Conservation (phyloP, 2,329 filamentous ascomycete genomes). For the Colletotrichum chlorophyti region DNA sequence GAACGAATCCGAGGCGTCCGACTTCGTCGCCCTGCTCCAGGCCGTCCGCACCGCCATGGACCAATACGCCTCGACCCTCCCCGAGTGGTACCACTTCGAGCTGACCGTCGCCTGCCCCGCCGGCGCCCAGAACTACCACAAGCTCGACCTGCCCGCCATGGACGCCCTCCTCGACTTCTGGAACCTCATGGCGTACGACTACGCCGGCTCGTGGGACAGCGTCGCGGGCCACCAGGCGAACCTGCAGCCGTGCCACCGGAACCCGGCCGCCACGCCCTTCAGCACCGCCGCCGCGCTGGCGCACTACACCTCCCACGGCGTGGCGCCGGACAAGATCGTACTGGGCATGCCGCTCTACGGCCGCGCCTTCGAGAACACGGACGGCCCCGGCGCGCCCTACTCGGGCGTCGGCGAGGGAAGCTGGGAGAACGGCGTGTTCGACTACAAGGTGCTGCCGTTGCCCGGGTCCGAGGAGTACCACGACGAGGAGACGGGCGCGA, state of each 20-base stretch:
- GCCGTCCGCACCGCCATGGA: constrained; percentile 65
- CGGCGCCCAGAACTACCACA: constrained; percentile 66
- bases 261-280: constrained; percentile 77
- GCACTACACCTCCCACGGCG: constrained; percentile 71
- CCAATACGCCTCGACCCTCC: constrained; percentile 55
- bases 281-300: constrained; percentile 74
- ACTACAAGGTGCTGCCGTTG: constrained; percentile 85
- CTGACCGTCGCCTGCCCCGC: constrained; percentile 71
- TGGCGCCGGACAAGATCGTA: constrained; percentile 77
- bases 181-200: constrained; percentile 92
- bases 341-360: constrained; percentile 94
- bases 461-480: constrained; percentile 67
- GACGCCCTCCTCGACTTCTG: constrained; percentile 74
- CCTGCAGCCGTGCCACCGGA: constrained; percentile 64
- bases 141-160: constrained; percentile 69
- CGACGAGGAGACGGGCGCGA: constrained; percentile 71
- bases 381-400: constrained; percentile 74
- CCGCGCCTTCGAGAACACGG: constrained; percentile 80
- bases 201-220: constrained; percentile 81
- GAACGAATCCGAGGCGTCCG: constrained; percentile 59
- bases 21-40: constrained; percentile 66
- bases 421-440: constrained; percentile 86
- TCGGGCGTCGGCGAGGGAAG: constrained; percentile 77
- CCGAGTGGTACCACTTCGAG: constrained; percentile 62
- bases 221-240: constrained; percentile 82